Conservation (phyloP, 1,284 basidiomycete species). For the Leccinum huronense region DNA sequence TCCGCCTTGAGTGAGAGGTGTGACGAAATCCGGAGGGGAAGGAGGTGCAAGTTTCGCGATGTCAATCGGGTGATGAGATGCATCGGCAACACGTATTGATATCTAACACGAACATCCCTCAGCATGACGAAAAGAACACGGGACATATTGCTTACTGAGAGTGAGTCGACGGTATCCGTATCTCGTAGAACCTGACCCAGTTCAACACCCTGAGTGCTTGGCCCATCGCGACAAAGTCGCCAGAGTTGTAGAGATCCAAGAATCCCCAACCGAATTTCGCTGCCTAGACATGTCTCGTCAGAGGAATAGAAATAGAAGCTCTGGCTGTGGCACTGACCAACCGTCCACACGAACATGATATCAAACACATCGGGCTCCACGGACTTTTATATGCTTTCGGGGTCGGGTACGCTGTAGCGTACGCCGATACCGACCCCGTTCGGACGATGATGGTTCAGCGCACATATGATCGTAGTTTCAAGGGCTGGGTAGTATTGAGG, state of each 20-base stretch:
- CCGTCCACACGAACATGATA: constrained; percentile 49
- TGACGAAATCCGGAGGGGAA: constrained; percentile 88
- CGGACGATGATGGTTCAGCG: constrained; percentile 47
- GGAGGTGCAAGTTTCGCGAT: constrained; percentile 84
- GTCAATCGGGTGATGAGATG: constrained; percentile 84
- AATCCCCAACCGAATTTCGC: constrained; percentile 95
- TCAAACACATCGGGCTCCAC: constrained; percentile 65
- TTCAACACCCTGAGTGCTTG: constrained; percentile 94
- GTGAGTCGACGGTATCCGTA: constrained; percentile 92
- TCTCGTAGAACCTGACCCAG: constrained; percentile 85
- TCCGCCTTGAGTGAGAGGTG: constrained; percentile 84
- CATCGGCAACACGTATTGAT: constrained; percentile 71
- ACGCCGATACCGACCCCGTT: constrained; percentile 44
- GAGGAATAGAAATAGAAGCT: neutral
- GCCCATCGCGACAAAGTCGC: constrained; percentile 86
- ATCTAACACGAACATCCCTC: constrained; percentile 47
- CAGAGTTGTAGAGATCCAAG: constrained; percentile 88
- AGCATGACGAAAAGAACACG: neutral
- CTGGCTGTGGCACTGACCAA: constrained; percentile 37
- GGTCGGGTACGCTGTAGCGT: constrained; percentile 47
- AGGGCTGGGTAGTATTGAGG: constrained; percentile 20
- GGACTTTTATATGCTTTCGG: constrained; percentile 68
- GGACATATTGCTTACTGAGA: constrained; percentile 60
- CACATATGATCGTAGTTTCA: constrained; percentile 65
- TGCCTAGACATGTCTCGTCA: constrained; percentile 51